Evolutionary conservation across 2,329 filamentous ascomycete species (phyloP), one percentile per base, ranked within the genome.

Genomic region (Calonectria hongkongensis): DNA sequence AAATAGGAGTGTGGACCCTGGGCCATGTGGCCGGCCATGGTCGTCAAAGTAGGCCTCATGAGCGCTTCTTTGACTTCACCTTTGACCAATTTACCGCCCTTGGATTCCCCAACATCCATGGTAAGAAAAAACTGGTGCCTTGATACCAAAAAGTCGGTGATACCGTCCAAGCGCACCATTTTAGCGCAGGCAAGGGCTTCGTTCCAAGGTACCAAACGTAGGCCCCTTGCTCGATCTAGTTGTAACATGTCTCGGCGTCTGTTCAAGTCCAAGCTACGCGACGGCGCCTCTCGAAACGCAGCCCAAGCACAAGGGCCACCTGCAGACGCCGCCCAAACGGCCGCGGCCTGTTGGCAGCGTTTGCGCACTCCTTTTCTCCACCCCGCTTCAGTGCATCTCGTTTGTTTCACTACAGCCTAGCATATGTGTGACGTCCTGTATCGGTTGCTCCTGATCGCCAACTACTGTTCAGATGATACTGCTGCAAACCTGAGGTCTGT

Each of bases 261-360:
- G 73, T 76, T 77, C 71, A 50, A 71, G 58, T 51, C 21, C 30
- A 45, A 56, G 39, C 47, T 43, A 27, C 58, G 65, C 45, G 50
- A 66, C 67, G 65, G 77, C 77, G 78, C 78, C 66, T 79, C 78
- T 79, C 74, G 76, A 79, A 79, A 79, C 78, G 62, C 27, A 43
- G 45, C 36, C 58, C 27, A 33, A 9, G 56, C 28, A 54, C 39
- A 36, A 56, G n/a, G 47, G 36, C 43, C 21, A 65, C 62, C 68
- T 67, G 54, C 43, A 71, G 69, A 67, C 63, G 68, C 69, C 54
- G 54, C 54, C 54, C 36, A 41, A 60, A 39, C 51, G 27, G 41
- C 63, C 47, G 39, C 54, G 63, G 33, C 54, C 69, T 48, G 47
- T 45, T 18, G 39, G 63, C 69, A 56, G 60, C 47, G 43, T 54